Evolutionary conservation across 169 alveolate genomes (phyloP), one percentile per base, ranked within the genome.

Genomic region (Amoebophrya sp.): DNA sequence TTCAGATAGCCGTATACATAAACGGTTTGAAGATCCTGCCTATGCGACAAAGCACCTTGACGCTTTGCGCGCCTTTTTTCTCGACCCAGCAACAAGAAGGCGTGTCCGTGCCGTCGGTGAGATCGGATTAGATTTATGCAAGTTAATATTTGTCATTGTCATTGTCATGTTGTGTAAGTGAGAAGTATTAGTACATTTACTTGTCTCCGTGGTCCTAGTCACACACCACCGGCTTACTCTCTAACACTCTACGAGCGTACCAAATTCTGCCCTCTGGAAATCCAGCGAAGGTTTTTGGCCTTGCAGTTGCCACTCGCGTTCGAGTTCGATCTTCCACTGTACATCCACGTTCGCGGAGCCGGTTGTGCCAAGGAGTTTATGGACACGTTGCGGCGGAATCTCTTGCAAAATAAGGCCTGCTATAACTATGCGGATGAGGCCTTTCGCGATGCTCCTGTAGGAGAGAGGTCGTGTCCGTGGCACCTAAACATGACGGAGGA

Each of bases 171-270:
- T n/a, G n/a, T n/a, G n/a, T n/a, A n/a, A n/a, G n/a, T n/a, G n/a
- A n/a, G n/a, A n/a, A n/a, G n/a, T n/a, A n/a, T n/a, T n/a, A n/a
- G n/a, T n/a, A n/a, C n/a, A n/a, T n/a, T n/a, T n/a, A n/a, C n/a
- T n/a, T n/a, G n/a, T n/a, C n/a, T n/a, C n/a, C n/a, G n/a, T n/a
- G n/a, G n/a, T n/a, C n/a, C n/a, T n/a, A n/a, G n/a, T n/a, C n/a
- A n/a, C n/a, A n/a, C n/a, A n/a, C n/a, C n/a, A n/a, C n/a, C n/a
- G n/a, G n/a, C n/a, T n/a, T n/a, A n/a, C n/a, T n/a, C n/a, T n/a
- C n/a, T n/a, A n/a, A n/a, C n/a, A n/a, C n/a, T n/a, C 83, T 65
- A 65, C 83, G 83, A 65, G 26, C 83, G 83, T 0, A 65, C 83
- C 38, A 1, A 65, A 18, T 65, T 65, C 83, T 65, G 83, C 83